Percentiles rank a stretch among this genome's conserved stretches.
Conservation (phyloP, 208 protist genomes). For the Phytomonas sp. region DNA sequence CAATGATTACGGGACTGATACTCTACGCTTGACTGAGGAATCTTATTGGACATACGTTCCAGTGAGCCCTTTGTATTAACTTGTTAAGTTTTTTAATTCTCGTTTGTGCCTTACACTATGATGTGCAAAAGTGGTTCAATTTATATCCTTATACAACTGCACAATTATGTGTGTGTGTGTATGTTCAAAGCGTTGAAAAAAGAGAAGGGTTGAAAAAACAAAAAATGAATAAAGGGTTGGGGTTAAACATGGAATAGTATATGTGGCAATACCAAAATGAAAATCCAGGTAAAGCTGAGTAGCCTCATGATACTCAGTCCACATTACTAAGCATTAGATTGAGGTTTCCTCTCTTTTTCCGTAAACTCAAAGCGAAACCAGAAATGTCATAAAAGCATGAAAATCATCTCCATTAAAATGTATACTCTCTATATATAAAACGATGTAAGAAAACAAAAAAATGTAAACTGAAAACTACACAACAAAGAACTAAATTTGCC, state of each 20-base stretch:
- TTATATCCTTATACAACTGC: background rate
- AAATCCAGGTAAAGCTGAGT: background rate
- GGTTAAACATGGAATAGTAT: background rate
- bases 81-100: background rate
- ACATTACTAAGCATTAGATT: background rate
- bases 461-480: background rate
- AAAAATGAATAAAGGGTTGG: background rate
- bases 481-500: background rate
- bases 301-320: background rate
- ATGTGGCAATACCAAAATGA: background rate
- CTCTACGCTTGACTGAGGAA: conserved; percentile 41
- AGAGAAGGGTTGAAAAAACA: background rate
- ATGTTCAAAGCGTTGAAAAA: background rate
- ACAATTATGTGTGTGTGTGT: background rate
- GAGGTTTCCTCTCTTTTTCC: background rate
- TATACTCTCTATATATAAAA: background rate
- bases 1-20: conserved; percentile 80
- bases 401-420: background rate
- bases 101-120: background rate
- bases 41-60: conserved; percentile 50
- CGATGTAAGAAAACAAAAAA: background rate
- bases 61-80: background rate
- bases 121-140: background rate
- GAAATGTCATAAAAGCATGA: background rate
- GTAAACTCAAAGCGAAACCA: background rate